Evolutionary conservation across 2,329 filamentous ascomycete genomes (phyloP), one percentile per base, ranked within the genome.

Genomic region (Metarhizium rileyi): DNA sequence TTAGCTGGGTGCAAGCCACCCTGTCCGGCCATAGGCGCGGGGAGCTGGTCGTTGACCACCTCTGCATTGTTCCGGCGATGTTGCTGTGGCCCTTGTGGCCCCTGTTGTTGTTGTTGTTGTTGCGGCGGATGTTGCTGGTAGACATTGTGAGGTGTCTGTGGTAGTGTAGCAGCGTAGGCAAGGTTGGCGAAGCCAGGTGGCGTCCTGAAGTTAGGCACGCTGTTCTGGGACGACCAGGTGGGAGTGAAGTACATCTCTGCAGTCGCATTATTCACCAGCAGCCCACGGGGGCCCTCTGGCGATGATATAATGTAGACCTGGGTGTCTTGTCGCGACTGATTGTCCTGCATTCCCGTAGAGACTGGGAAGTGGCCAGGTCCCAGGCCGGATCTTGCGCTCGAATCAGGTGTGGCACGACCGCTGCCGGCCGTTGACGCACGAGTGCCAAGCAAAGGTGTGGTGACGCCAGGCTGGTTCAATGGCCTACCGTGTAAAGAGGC

Each of bases 281-380:
- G 62, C 5, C 73, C 80, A 20, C 74, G 73, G 1, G 80, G 81
- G 1, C 81, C 81, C 40, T 71, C 70, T 0, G 80, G 79, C 0
- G 81, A 83, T 16, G 73, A 77, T 6, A 84, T 60, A 23, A 84
- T 75, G 55, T 83, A 84, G 2, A 83, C 76, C 51, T 79, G 74
- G 0, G 73, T 68, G 2, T 60, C 63, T 23, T 66, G 65, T 28
- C 60, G 60, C 18, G 61, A 44, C 53, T 54, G 53, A 47, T 52
- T 52, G 48, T 47, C 54, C 49, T 45, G 47, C 30, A n/a, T n/a
- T 10, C 26, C 26, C 8, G 60, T 52, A 30, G 59, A 48, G n/a
- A 58, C 44, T 43, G 54, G 61, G 51, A 60, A 63, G 36, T 60
- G 53, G 46, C 57, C 59, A 25, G 60, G 64, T 12, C 56, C 55